Evolutionary conservation across 106 monocot species (phyloP).

Genomic region (Allium cepa): DNA sequence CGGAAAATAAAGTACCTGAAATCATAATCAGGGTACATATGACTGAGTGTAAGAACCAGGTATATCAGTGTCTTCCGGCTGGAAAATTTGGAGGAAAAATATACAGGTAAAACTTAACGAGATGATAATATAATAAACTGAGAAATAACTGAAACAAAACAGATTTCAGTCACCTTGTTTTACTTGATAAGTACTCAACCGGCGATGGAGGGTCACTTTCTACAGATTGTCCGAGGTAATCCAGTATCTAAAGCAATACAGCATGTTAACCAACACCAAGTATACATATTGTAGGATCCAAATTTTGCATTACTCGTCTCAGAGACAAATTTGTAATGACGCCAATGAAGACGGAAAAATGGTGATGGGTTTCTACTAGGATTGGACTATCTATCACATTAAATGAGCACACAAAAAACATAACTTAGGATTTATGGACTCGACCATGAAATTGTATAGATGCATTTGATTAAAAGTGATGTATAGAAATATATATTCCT

Average conservation of each 20-base stretch:
- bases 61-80: conserved; percentile 95
- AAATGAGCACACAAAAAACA: too few species aligned
- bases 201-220: conserved; percentile 73
- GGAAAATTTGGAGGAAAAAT: conserved; percentile 20
- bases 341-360: too few species aligned
- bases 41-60: conserved; percentile 80
- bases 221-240: conserved; percentile 69
- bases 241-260: conserved; percentile 55
- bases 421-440: too few species aligned
- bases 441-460: too few species aligned
- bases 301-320: too few species aligned
- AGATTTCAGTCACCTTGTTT: conserved; percentile 54
- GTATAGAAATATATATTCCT: too few species aligned
- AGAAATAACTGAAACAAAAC: neutral
- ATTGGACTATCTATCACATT: too few species aligned
- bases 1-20: conserved; percentile 62
- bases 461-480: too few species aligned
- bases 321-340: too few species aligned
- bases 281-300: neutral
- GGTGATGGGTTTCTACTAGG: too few species aligned
- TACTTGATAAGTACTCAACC: conserved; percentile 44
- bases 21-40: conserved; percentile 98
- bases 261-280: neutral
- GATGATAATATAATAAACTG: neutral
- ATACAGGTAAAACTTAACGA: neutral